phyloP scores from a whole-genome alignment of 768 basidiomycete species.

The Rubroboletus pulcherrimus region DNA sequence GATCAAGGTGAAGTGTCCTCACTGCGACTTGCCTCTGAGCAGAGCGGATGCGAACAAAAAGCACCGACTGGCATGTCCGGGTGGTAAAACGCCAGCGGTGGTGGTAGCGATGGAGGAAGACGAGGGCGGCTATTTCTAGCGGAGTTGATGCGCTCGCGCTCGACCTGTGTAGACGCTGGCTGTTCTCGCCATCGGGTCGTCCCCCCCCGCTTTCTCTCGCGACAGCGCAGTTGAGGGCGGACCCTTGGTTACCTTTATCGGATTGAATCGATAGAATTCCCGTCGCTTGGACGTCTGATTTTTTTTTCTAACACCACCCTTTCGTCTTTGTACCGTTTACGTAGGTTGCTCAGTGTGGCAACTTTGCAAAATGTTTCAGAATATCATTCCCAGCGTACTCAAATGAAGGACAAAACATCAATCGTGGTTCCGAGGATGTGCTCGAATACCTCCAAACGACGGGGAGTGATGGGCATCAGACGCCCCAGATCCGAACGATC shows the following conservation, averaged over 20 bases:
- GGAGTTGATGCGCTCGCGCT: constrained; percentile 12
- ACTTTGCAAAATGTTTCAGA: background rate
- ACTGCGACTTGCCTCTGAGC: constrained; percentile 17
- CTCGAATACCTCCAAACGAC: background rate
- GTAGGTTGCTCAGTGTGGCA: background rate
- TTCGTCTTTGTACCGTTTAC: background rate
- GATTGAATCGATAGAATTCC: background rate
- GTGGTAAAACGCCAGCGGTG: background rate
- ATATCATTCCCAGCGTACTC: background rate
- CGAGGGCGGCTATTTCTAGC: constrained; percentile 2
- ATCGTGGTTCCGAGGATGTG: background rate
- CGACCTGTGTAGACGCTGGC: background rate
- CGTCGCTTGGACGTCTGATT: background rate
- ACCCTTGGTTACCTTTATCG: background rate
- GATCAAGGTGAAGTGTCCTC: constrained; percentile 18
- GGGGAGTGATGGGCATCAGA: background rate
- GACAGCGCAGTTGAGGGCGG: background rate
- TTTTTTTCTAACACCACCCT: background rate
- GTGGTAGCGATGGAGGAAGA: background rate
- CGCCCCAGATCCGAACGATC: background rate
- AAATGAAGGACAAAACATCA: background rate
- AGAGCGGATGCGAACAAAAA: constrained; percentile 25
- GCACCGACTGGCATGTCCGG: constrained; percentile 14
- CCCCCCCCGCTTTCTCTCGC: background rate
- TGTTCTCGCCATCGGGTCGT: background rate